Base-by-base conservation (phyloP, 371 early-diverging fungal species). In the Mucor indicus region DNA sequence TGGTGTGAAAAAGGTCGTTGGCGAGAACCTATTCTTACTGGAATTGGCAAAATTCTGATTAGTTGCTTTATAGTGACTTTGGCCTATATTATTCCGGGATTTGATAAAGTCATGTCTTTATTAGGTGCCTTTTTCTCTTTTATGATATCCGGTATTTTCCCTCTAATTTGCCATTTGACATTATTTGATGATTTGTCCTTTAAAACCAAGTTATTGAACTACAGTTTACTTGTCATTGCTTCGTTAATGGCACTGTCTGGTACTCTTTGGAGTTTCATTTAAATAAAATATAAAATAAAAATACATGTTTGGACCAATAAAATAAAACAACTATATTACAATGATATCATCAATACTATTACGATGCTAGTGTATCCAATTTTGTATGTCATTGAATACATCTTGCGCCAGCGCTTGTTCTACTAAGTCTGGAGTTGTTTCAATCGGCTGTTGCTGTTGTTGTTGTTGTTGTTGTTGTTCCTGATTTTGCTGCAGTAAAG, bases 61-160 rank as follows among this genome's bases (percentile, higher is more conserved):
- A 77, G 68, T 38, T 48, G 49, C 1, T 37, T 73, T 4, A 75
- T 86, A 24, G 64, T 82, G 3, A 8, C 60, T 0, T 50, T 80
- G 10, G 69, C 87, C 6, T 69, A 80, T 22, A 16, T 65, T 2
- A 60, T 85, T 23, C 90, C 88, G 9, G 66, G 63, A 13, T 90
- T 90, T 62, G 78, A 86, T 35, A 57, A 67, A 25, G 60, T 88
- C 17, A 85, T 90, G 79, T 80, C 81, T 1, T 44, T 87, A 9
- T 62, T 90, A 21, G 90, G 90, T 11, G 67, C 75, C 10, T 68
- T 83, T 31, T 87, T 85, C 47, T 73, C 80, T 4, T 75, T 84
- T 33, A 59, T 71, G 32, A 72, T 89, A 32, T 75, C 76, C 19
- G 81, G 79, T n/a, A 69, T 83, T 7, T 77, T 86, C 51, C 89